phyloP scores from a whole-genome alignment of 768 basidiomycete species.

The Candolleomyces eurysporus region DNA sequence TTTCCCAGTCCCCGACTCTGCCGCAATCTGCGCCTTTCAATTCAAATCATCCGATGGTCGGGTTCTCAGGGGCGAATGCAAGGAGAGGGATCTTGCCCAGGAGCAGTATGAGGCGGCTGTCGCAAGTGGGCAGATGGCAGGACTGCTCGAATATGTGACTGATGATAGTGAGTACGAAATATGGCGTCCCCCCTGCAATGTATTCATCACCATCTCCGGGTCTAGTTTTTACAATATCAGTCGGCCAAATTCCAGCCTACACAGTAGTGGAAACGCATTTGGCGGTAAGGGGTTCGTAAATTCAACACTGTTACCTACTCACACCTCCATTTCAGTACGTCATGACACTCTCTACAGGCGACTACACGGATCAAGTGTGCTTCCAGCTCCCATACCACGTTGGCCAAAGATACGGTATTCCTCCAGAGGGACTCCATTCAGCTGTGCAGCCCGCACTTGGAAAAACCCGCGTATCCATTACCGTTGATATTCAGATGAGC shows the following conservation, averaged over 20 bases:
- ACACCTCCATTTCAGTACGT: slow-evolving; percentile 37
- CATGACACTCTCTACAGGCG: slow-evolving; percentile 53
- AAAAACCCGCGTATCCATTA: slow-evolving; percentile 38
- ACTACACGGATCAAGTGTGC: slow-evolving; percentile 43
- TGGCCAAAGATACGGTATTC: slow-evolving; percentile 51
- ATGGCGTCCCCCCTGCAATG: neutral
- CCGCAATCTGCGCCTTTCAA: slow-evolving; percentile 54
- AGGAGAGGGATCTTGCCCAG: slow-evolving; percentile 45
- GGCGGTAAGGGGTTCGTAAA: slow-evolving; percentile 32
- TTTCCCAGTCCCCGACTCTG: slow-evolving; percentile 57
- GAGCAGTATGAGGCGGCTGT: slow-evolving; percentile 40
- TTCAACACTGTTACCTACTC: neutral
- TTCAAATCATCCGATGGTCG: slow-evolving; percentile 44
- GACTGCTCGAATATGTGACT: slow-evolving; percentile 46
- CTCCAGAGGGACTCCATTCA: slow-evolving; percentile 34
- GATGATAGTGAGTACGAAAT: slow-evolving; percentile 48
- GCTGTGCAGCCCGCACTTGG: slow-evolving; percentile 23
- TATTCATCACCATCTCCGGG: neutral
- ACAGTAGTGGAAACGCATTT: slow-evolving; percentile 38
- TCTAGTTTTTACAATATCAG: slow-evolving; percentile 56
- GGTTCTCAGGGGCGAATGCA: slow-evolving; percentile 41
- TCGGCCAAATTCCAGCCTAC: slow-evolving; percentile 48
- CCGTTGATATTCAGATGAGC: slow-evolving; percentile 47
- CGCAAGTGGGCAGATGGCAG: slow-evolving; percentile 37
- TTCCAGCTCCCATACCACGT: slow-evolving; percentile 53